Evolutionary conservation across 495 filamentous ascomycete genomes (phyloP).

Genomic region (Lepraria neglecta): DNA sequence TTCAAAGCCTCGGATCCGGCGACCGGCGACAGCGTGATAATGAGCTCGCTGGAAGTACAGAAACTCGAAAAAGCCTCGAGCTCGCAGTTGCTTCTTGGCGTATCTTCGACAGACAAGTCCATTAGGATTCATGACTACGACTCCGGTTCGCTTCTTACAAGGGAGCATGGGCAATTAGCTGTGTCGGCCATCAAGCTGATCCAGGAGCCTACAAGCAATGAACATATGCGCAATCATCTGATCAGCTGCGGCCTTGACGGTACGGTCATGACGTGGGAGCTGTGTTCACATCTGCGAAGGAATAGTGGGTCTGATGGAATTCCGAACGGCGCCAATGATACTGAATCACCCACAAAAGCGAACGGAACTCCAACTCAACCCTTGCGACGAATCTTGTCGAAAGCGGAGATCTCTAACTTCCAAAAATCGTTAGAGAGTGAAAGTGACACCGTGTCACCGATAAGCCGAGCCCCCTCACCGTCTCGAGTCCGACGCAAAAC

Average conservation of each 20-base stretch:
- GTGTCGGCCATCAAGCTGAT: slow-evolving; percentile 77
- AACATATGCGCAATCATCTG: slow-evolving; percentile 38
- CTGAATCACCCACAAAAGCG: slow-evolving; percentile 48
- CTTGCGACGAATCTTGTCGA: slow-evolving; percentile 66
- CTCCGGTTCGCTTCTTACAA: slow-evolving; percentile 66
- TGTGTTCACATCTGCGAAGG: slow-evolving; percentile 30
- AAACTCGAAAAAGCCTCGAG: slow-evolving; percentile 34
- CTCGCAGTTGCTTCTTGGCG: slow-evolving; percentile 60
- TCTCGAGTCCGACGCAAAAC: slow-evolving; percentile 53
- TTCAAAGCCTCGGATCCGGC: slow-evolving; percentile 80
- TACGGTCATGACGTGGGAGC: slow-evolving; percentile 77
- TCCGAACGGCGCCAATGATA: slow-evolving; percentile 27
- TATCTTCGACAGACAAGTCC: slow-evolving; percentile 92
- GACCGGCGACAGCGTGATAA: slow-evolving; percentile 70
- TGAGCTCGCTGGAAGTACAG: slow-evolving; percentile 65
- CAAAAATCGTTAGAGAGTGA: slow-evolving; percentile 42
- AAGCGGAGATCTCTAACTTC: slow-evolving; percentile 71
- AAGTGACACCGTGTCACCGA: slow-evolving; percentile 38
- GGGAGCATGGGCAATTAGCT: slow-evolving; percentile 89
- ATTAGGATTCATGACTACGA: slow-evolving; percentile 80
- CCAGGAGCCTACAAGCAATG: slow-evolving; percentile 44
- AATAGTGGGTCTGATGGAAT: slow-evolving; percentile 4
- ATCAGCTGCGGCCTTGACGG: slow-evolving; percentile 77
- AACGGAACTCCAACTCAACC: slow-evolving; percentile 47
- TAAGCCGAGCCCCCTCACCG: slow-evolving; percentile 56